These are phyloP conservation scores for Oryza longistaminata DNA, from an alignment of 176 grass and related monocot species.

Conservation along the genomic window DNA sequence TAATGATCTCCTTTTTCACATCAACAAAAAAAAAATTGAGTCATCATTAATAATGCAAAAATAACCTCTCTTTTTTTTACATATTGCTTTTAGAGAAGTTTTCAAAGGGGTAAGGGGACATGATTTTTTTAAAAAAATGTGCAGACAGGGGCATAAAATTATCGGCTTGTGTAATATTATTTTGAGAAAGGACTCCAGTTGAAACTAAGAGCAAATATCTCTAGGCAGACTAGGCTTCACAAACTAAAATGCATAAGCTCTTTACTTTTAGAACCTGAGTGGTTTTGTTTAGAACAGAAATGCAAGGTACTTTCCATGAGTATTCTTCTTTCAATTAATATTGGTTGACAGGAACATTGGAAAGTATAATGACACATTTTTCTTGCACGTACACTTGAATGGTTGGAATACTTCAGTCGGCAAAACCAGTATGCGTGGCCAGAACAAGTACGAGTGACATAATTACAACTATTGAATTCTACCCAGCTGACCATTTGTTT, in stretches of 20 bases:
- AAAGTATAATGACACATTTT: neutral
- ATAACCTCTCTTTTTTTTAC: too few species aligned
- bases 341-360: neutral
- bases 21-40: neutral
- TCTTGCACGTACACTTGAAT: conserved; percentile 5
- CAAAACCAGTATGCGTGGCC: neutral
- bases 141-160: neutral
- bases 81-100: neutral
- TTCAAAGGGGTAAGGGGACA: neutral
- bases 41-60: neutral
- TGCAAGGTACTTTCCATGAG: neutral
- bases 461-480: neutral
- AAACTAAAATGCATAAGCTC: neutral
- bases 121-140: neutral
- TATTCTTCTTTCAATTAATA: neutral
- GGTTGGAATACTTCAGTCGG: neutral
- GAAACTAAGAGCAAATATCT: too few species aligned
- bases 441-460: neutral
- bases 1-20: neutral
- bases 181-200: neutral
- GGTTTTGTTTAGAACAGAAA: neutral
- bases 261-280: too few species aligned
- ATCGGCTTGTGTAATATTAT: neutral
- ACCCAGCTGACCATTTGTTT: neutral
- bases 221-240: neutral